Percentiles rank a stretch among this genome's conserved stretches.
Evolutionary conservation across 148 eudicot genomes (phyloP).

Genomic region (Beta vulgaris): DNA sequence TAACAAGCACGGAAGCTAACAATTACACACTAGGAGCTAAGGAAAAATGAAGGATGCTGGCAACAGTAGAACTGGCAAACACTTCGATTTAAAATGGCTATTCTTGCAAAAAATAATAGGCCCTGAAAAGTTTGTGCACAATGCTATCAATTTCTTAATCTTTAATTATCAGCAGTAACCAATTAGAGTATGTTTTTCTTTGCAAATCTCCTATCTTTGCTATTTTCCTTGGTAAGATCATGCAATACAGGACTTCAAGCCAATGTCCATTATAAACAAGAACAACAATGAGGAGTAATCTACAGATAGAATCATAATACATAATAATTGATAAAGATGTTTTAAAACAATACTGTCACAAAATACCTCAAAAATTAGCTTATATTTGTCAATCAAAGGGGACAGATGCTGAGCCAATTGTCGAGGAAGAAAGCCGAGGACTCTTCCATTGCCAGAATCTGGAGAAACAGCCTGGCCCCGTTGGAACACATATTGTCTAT

Average conservation of each 20-base stretch:
- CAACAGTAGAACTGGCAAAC: background rate
- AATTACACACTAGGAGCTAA: background rate
- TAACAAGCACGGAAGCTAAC: slow-evolving; percentile 2
- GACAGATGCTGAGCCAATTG: slow-evolving; percentile 66
- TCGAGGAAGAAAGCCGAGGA: slow-evolving; percentile 75
- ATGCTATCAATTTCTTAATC: background rate
- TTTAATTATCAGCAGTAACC: background rate
- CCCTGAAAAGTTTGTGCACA: background rate
- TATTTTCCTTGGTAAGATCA: background rate
- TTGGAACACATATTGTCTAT: slow-evolving; percentile 16
- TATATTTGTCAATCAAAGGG: slow-evolving; percentile 69
- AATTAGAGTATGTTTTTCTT: background rate
- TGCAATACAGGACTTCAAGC: background rate
- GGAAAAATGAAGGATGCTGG: background rate
- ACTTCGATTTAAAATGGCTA: background rate
- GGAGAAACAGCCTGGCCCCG: slow-evolving; percentile 59
- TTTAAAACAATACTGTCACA: no score
- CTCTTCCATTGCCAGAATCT: slow-evolving; percentile 40
- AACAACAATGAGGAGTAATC: background rate
- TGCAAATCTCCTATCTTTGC: background rate
- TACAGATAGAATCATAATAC: background rate
- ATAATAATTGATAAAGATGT: no score
- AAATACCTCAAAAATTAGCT: slow-evolving; percentile 59
- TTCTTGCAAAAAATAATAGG: background rate
- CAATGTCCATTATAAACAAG: background rate